Base-by-base conservation (phyloP, 2,329 filamentous ascomycete species). In the Fonsecaea erecta region DNA sequence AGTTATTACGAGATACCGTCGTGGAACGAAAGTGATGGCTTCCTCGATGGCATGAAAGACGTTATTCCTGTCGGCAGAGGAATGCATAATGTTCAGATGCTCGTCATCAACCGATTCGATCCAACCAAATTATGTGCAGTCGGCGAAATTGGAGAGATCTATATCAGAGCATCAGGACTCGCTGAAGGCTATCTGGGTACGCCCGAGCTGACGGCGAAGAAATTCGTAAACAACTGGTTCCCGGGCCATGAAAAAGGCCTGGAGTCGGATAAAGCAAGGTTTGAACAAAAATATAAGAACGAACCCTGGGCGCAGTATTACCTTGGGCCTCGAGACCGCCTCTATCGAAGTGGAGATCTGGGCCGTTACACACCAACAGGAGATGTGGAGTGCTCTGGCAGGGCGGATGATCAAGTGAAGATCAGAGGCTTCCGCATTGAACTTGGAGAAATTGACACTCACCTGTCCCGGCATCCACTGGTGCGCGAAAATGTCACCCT, bases 361-460 rank as follows among this genome's bases (percentile, higher is more conserved):
- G 94, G 94, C 2, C 82, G 88, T 63, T 93, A 91, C 74, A 86
- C 87, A 58, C 82, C 84, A 1, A 83, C 87, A 52, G 92, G 91
- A 37, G 88, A 89, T 69, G 89, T 92, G 11, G 90, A 90, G 73
- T 91, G 88, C 74, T 89, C 90, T 9, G 94, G 94, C 24, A 85
- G 95, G 64, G 88, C 88, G 26, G 94, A 98, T 74, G 86, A 90
- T 71, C 94, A 98, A 75, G 91, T 97, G 80, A 99, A 98, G 82
- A 94, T 98, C 70, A 90, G 95, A 66, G 94, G 94, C 1, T 98
- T 97, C 83, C 86, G 94, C 67, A 96, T 99, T 71, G 95, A 99
- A 79, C 87, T 98, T 52, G 90, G 90, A 68, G 95, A 98, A 71
- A 97, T 98, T 71, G 93, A 98, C 77, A 90, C 84, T 48, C 89